A percentile compares a stretch with the other conserved stretches of the same genome.
Evolutionary conservation across 768 basidiomycete genomes (phyloP).

Genomic region (Phylloporus arenicola): DNA sequence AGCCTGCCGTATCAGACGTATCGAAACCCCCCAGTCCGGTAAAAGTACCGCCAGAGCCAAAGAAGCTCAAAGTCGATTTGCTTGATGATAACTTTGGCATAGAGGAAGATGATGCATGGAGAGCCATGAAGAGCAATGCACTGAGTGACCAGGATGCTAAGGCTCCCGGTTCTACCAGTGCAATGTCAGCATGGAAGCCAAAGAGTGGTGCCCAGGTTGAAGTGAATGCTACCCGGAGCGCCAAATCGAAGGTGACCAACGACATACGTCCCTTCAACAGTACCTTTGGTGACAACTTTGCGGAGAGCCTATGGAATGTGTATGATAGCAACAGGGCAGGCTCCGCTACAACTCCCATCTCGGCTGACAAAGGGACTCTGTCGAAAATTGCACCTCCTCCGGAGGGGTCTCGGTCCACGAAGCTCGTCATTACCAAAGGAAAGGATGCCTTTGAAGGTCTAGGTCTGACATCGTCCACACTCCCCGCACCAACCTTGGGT

Average conservation of each 20-base stretch:
- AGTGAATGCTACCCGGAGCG: constrained; percentile 39
- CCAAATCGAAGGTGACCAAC: constrained; percentile 27
- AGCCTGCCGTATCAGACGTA: constrained; percentile 33
- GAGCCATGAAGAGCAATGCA: constrained; percentile 28
- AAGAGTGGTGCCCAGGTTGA: constrained; percentile 18
- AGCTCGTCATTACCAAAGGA: constrained; percentile 32
- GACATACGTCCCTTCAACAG: constrained; percentile 20
- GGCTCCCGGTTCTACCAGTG: constrained; percentile 25
- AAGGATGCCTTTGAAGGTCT: constrained; percentile 81
- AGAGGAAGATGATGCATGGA: constrained; percentile 49
- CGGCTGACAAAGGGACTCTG: constrained; percentile 13
- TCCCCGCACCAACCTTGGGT: constrained; percentile 61
- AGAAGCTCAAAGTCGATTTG: constrained; percentile 28
- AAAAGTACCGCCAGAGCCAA: constrained; percentile 11
- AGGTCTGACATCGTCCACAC: constrained; percentile 43
- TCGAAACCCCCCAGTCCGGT: constrained; percentile 23
- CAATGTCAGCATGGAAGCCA: constrained; percentile 25
- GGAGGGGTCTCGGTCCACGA: constrained; percentile 30
- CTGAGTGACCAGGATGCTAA: constrained; percentile 9
- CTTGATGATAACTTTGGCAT: constrained; percentile 33
- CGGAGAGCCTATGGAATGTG: constrained; percentile 49
- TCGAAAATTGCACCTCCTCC: constrained; percentile 22
- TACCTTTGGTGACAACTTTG: constrained; percentile 65
- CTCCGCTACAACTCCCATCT: not conserved
- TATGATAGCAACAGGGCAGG: constrained; percentile 33